Evolutionary conservation across 192 early-diverging fungal genomes (phyloP), one percentile per base, ranked within the genome.

Genomic region (Helicostylum pulchrum): DNA sequence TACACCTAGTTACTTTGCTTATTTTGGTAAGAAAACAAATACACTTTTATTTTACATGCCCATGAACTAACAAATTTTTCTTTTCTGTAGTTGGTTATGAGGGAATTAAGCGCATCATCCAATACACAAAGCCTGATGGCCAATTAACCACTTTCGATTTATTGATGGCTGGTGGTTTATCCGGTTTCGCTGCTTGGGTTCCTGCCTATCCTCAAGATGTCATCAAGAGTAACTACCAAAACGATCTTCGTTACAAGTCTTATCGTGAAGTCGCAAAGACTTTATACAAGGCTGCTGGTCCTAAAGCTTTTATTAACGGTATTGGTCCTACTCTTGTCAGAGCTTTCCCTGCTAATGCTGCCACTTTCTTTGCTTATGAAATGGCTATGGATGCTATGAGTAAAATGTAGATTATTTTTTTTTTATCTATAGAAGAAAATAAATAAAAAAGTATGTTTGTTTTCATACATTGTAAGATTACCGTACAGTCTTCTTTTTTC

Each of bases 101-200:
- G 74, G 75, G 89, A 19, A 71, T 90, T 56, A 93, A 93, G 73
- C 76, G 80, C 59, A 14, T 80, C 39, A 82, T 93, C 61, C 82
- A 82, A 19, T 77, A 72, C 42, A 65, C 73, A 50, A 80, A 80
- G 59, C 55, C 81, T 63, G 77, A 78, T 52, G 81, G 83, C 55
- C 68, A 85, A 10, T 74, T 96, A 50, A 87, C 83, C 2, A 83
- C 90, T 20, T 70, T 85, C 9, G 94, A 94, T 31, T 80, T 94
- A 31, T 78, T 99, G 21, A 85, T 93, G 61, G 90, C 97, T 11
- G 97, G 97, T 67, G 97, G 96, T 72, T 81, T 94, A 57, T 92
- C 96, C 50, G 95, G 95, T 56, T 92, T 97, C 64, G 90, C 88
- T 71, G 96, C 93, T 79, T 99, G 97, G 97, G 68, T 84, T 1